phyloP scores from a whole-genome alignment of 2,329 filamentous ascomycete genomes.

The Graphiopsis chlorocephala region DNA sequence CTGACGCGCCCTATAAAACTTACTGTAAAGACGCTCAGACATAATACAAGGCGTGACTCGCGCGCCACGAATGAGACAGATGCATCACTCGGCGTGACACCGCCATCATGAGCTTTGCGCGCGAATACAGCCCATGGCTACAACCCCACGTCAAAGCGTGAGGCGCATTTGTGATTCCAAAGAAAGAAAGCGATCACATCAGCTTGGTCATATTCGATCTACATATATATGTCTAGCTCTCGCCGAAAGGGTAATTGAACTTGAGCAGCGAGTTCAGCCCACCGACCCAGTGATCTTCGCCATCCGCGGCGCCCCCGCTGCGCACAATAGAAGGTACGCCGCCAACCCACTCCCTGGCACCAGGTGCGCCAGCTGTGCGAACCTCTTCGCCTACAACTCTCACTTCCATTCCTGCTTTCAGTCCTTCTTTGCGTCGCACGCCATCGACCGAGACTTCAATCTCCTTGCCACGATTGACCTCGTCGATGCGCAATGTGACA shows the following conservation, averaged over 20 bases:
- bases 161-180: conserved; percentile 8
- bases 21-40: conserved; percentile 6
- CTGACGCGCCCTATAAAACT: neutral
- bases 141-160: neutral
- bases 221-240: conserved; percentile 36
- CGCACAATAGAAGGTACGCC: conserved; percentile 91
- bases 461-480: conserved; percentile 50
- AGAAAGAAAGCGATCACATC: neutral
- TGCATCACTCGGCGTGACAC: neutral
- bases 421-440: conserved; percentile 41
- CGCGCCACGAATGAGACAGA: conserved; percentile 9
- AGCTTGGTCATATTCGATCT: conserved; percentile 10
- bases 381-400: conserved; percentile 85
- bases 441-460: conserved; percentile 53
- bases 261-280: conserved; percentile 90
- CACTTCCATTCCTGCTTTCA: conserved; percentile 63
- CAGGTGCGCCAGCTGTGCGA: conserved; percentile 39
- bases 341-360: conserved; percentile 57
- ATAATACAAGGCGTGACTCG: conserved; percentile 3
- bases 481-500: conserved; percentile 76
- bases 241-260: conserved; percentile 96
- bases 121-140: neutral
- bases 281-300: conserved; percentile 93
- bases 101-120: neutral
- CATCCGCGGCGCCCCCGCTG: conserved; percentile 45